Conservation (phyloP, 2,329 filamentous ascomycete species). For the Simplicillium aogashimaense region DNA sequence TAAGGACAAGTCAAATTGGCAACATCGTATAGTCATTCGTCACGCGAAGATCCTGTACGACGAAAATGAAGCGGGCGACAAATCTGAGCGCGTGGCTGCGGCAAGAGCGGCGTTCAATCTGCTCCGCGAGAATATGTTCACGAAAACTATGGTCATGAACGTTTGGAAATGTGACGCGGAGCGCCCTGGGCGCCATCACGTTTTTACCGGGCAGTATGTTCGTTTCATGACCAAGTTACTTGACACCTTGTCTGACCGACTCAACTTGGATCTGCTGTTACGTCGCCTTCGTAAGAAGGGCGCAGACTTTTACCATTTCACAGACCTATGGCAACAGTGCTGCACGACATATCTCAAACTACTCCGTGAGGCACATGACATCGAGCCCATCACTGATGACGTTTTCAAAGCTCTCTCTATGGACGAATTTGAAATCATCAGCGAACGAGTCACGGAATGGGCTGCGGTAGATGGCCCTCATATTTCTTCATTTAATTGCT, state of each 20-base stretch:
- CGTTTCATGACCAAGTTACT: conserved; percentile 71
- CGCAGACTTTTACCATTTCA: conserved; percentile 60
- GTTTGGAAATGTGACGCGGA: conserved; percentile 93
- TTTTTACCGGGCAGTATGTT: conserved; percentile 82
- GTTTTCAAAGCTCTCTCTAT: conserved; percentile 41
- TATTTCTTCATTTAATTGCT: conserved; percentile 37
- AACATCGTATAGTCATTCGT: conserved; percentile 80
- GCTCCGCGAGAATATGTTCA: conserved; percentile 65
- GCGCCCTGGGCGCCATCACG: conserved; percentile 73
- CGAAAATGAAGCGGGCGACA: conserved; percentile 25
- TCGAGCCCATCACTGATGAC: conserved; percentile 38
- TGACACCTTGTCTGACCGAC: conserved; percentile 62
- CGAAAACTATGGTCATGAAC: conserved; percentile 89
- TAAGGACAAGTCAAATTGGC: conserved; percentile 91
- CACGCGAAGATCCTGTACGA: conserved; percentile 49
- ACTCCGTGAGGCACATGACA: conserved; percentile 36
- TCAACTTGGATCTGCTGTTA: conserved; percentile 67
- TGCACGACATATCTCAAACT: conserved; percentile 43
- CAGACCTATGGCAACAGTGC: conserved; percentile 48
- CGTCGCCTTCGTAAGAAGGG: conserved; percentile 74
- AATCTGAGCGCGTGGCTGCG: conserved; percentile 42
- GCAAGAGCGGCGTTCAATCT: conserved; percentile 74
- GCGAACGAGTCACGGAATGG: conserved; percentile 46
- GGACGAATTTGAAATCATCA: conserved; percentile 49
- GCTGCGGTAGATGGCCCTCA: conserved; percentile 27